Percentiles rank a stretch among this genome's conserved stretches.
Evolutionary conservation across 306 rosid genomes (phyloP).

Genomic region (Dryas octopetala): DNA sequence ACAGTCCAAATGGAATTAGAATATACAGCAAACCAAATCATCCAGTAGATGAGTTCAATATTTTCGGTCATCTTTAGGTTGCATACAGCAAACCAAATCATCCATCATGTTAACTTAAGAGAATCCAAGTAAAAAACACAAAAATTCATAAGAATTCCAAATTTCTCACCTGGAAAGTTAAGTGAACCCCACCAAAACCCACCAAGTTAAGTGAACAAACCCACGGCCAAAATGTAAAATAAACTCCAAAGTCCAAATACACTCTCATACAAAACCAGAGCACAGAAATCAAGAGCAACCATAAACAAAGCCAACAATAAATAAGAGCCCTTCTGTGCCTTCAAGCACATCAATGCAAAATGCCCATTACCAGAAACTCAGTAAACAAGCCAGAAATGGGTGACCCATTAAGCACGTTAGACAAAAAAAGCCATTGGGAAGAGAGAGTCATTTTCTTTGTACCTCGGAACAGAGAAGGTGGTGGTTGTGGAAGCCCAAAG

Average conservation of each 20-base stretch:
- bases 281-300: slow-evolving; percentile 28
- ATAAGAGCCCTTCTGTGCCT: slow-evolving; percentile 20
- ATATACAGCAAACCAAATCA: slow-evolving; percentile 19
- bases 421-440: slow-evolving; percentile 13
- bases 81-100: slow-evolving; percentile 21
- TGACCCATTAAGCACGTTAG: slow-evolving; percentile 3
- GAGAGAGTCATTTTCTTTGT: slow-evolving; percentile 28
- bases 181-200: slow-evolving; percentile 71
- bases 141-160: slow-evolving; percentile 12
- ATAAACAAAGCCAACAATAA: slow-evolving; percentile 29
- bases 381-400: slow-evolving; percentile 23
- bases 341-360: slow-evolving; percentile 50
- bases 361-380: slow-evolving; percentile 39
- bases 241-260: slow-evolving; percentile 33
- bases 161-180: slow-evolving; percentile 37
- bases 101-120: slow-evolving; percentile 12
- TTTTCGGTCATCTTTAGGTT: slow-evolving; percentile 14
- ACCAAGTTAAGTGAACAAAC: slow-evolving; percentile 44
- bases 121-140: slow-evolving; percentile 18
- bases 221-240: slow-evolving; percentile 40
- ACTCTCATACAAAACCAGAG: slow-evolving; percentile 11
- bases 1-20: slow-evolving; percentile 19
- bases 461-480: slow-evolving; percentile 46
- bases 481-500: slow-evolving; percentile 12
- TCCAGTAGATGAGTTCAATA: background rate